Conservation (phyloP, 108 stramenopile genomes). For the Pseudonitzschia delicatissima region DNA sequence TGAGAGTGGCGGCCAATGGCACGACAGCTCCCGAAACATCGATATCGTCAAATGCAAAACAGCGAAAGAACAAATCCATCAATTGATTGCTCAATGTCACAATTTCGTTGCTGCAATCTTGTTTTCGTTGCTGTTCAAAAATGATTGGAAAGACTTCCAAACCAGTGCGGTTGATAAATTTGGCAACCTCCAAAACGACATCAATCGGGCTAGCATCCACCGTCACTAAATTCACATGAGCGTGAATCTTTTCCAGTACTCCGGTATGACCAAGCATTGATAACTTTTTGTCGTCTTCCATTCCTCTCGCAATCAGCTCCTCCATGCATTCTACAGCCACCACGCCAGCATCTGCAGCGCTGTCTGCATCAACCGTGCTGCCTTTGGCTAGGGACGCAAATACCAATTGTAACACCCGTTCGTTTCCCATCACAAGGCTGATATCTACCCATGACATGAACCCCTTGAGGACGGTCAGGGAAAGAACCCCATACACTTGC, state of each 20-base stretch:
- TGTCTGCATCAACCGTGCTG: slow-evolving; percentile 15
- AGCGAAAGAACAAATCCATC: slow-evolving; percentile 56
- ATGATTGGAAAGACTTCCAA: slow-evolving; percentile 40
- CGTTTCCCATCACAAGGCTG: slow-evolving; percentile 27
- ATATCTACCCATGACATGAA: slow-evolving; percentile 61
- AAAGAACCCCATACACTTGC: slow-evolving; percentile 27
- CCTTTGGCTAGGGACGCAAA: slow-evolving; percentile 24
- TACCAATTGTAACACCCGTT: slow-evolving; percentile 17
- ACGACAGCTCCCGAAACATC: slow-evolving; percentile 78
- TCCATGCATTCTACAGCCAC: slow-evolving; percentile 46
- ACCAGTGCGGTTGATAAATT: slow-evolving; percentile 56
- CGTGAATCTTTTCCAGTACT: slow-evolving; percentile 38
- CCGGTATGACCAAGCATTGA: slow-evolving; percentile 35
- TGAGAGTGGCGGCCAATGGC: slow-evolving; percentile 36
- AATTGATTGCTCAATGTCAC: slow-evolving; percentile 28
- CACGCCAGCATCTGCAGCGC: slow-evolving; percentile 32
- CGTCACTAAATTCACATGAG: slow-evolving; percentile 27
- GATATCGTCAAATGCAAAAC: slow-evolving; percentile 71
- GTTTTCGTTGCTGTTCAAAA: background rate
- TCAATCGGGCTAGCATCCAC: slow-evolving; percentile 42
- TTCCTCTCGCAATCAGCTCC: slow-evolving; percentile 58
- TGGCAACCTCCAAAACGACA: slow-evolving; percentile 62
- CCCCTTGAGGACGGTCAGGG: slow-evolving; percentile 39
- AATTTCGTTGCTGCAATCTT: background rate
- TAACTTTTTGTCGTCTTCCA: slow-evolving; percentile 56